Evolutionary conservation across 1,139 yeast genomes (phyloP), one percentile per base, ranked within the genome.

Genomic region (Yamadazyma buinensis): DNA sequence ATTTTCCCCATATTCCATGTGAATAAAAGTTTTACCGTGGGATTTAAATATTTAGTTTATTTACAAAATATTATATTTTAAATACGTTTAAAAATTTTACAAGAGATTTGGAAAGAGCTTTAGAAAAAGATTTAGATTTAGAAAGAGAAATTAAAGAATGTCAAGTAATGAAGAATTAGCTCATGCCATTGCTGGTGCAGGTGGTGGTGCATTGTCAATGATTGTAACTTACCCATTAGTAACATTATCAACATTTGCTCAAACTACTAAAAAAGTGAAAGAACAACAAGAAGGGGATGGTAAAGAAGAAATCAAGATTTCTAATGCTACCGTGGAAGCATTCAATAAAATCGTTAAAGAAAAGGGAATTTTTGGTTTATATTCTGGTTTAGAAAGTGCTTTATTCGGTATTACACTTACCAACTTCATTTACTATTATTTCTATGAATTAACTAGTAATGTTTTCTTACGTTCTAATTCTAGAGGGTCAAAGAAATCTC

Each of bases 181-280:
- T 26, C 96, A 88, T 53, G 96, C 96, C 12, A 61, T 88, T 15
- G 85, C 95, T 10, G 97, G 97, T 11, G 95, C 96, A 32, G 84
- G 92, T 10, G 95, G 95, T 24, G 97, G 97, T 15, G 88, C 94
- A 27, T 72, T 86, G 30, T 77, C 95, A 7, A 84, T 87, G 82
- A 73, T 83, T 2, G 80, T 84, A 29, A 85, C 96, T 2, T 85
- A 87, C 53, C 95, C 97, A 9, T 64, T 87, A 48, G 87, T 85
- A 40, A 84, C 95, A 2, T 62, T 86, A 39, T 82, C 95, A 3
- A 86, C 95, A 1, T 72, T 84, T 36, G 94, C 95, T 8, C 96
- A 87, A 56, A 80, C 95, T 24, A 55, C 61, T 20, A 69, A 72
- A 38, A 67, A 66, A 49, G 19, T 17, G 5, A 17, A 17, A 17